Evolutionary conservation across 2,329 filamentous ascomycete species (phyloP).

Genomic region (Scortechinia acanthostroma): DNA sequence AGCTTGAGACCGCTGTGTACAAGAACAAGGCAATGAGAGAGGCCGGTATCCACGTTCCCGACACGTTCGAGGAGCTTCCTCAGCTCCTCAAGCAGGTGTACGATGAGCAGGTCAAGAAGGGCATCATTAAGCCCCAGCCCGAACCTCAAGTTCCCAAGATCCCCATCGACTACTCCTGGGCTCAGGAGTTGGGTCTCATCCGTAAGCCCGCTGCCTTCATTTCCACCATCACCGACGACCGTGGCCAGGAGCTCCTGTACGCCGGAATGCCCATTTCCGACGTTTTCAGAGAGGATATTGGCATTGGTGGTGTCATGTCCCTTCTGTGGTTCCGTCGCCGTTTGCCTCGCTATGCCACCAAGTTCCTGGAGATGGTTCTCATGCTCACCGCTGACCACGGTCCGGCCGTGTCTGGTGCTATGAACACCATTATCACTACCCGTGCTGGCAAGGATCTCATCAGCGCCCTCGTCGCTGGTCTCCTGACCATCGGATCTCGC

Average conservation of each 20-base stretch:
- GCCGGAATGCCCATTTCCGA: slow-evolving; percentile 99
- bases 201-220: slow-evolving; percentile 99
- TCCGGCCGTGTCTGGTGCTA: slow-evolving; percentile 96
- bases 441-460: slow-evolving; percentile 98
- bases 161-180: slow-evolving; percentile 99
- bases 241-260: slow-evolving; percentile 97
- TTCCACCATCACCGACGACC: slow-evolving; percentile 98
- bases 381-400: slow-evolving; percentile 99
- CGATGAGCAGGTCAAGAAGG: slow-evolving; percentile 76
- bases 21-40: slow-evolving; percentile 98
- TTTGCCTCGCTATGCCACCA: slow-evolving; percentile 90
- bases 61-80: slow-evolving; percentile 95
- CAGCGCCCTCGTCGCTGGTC: slow-evolving; percentile 87
- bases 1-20: slow-evolving; percentile 89
- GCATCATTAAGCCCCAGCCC: slow-evolving; percentile 75
- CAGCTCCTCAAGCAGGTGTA: slow-evolving; percentile 72
- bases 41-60: slow-evolving; percentile 86
- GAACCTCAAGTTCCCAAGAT: slow-evolving; percentile 98
- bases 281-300: slow-evolving; percentile 97
- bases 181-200: slow-evolving; percentile 97
- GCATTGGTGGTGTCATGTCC: slow-evolving; percentile 99
- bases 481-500: slow-evolving; percentile 93
- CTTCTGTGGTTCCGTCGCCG: slow-evolving; percentile 98
- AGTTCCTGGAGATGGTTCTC: slow-evolving; percentile 99
- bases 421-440: slow-evolving; percentile 99